Conservation (phyloP, 106 monocot genomes). For the Platanthera zijinensis region DNA sequence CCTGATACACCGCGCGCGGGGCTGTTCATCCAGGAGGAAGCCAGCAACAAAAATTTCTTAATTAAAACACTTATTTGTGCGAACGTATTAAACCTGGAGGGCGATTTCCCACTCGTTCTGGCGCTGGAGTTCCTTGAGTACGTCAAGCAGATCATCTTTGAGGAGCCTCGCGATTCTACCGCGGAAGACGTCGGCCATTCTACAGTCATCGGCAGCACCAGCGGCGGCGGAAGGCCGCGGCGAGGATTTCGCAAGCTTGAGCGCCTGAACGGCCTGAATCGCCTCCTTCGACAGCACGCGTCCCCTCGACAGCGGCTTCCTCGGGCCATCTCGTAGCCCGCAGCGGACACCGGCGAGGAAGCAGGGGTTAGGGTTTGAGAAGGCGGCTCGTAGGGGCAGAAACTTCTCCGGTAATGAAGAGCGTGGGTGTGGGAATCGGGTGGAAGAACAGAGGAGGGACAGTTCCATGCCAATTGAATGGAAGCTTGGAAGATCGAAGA, state of each 20-base stretch:
- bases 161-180: conserved; percentile 31
- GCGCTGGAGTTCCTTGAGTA: conserved; percentile 50
- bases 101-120: conserved; percentile 70
- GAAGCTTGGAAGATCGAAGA: neutral
- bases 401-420: neutral
- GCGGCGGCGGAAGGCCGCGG: neutral
- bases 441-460: neutral
- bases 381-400: neutral
- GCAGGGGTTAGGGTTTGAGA: neutral
- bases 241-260: conserved; percentile 49
- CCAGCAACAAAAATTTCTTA: too few species aligned
- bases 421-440: neutral
- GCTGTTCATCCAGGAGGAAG: too few species aligned
- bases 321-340: conserved; percentile 45
- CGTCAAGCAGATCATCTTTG: conserved; percentile 44
- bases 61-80: too few species aligned
- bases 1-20: too few species aligned
- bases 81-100: conserved; percentile 2
- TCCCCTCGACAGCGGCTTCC: conserved; percentile 49
- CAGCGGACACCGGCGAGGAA: conserved; percentile 22
- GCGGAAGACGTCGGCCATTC: conserved; percentile 22
- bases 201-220: neutral
- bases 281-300: conserved; percentile 53
- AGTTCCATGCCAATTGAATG: neutral
- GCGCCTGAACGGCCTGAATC: conserved; percentile 67